Conservation (phyloP, 768 basidiomycete genomes). For the Nidularia pulvinata region DNA sequence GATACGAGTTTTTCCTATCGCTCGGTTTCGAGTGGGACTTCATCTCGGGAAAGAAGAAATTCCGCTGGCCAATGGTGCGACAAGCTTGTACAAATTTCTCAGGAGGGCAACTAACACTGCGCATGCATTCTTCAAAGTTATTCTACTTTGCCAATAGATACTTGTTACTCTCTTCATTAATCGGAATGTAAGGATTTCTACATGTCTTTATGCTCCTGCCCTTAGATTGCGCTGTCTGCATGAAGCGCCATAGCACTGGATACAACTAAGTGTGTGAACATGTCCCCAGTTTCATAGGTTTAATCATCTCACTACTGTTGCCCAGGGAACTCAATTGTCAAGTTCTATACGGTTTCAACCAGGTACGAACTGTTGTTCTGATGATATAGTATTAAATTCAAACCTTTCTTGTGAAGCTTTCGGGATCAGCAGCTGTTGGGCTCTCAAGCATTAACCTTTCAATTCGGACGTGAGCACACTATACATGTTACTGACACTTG, state of each 20-base stretch:
- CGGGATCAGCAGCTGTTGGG: conserved; percentile 72
- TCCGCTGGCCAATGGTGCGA: conserved; percentile 69
- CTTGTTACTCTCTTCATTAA: conserved; percentile 58
- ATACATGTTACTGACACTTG: background rate
- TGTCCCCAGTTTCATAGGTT: no score
- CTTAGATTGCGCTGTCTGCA: conserved; percentile 3
- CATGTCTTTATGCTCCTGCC: background rate
- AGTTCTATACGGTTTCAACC: conserved; percentile 67
- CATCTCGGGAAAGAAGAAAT: conserved; percentile 51
- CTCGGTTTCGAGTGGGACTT: conserved; percentile 67
- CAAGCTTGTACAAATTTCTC: background rate
- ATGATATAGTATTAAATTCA: no score
- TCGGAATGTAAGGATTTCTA: conserved; percentile 55
- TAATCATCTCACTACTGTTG: no score
- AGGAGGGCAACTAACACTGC: background rate
- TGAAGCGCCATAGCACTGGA: conserved; percentile 65
- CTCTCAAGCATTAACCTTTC: conserved; percentile 73
- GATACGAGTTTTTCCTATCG: conserved; percentile 69
- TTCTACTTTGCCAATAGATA: conserved; percentile 77
- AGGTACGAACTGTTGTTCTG: no score
- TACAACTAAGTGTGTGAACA: conserved; percentile 47
- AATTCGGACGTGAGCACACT: conserved; percentile 54
- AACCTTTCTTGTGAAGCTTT: no score
- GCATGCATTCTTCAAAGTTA: no score
- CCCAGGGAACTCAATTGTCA: conserved; percentile 60